phyloP scores from a whole-genome alignment of 2,329 filamentous ascomycete genomes.

The Alternaria dauci region DNA sequence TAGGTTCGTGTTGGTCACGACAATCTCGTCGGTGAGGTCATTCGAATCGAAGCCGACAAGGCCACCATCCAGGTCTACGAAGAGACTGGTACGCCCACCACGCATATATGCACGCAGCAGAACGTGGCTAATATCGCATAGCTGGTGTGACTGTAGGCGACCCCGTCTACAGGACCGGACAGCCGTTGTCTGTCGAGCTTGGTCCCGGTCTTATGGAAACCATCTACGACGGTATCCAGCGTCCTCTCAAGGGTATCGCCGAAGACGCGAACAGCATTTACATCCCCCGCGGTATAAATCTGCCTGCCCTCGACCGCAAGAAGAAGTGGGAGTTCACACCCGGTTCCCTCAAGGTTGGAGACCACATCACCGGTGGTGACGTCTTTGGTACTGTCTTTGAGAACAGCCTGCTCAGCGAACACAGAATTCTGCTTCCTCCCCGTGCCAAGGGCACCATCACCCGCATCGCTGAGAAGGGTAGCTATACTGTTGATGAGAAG shows the following conservation, averaged over 20 bases:
- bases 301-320: constrained; percentile 85
- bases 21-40: constrained; percentile 93
- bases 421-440: constrained; percentile 92
- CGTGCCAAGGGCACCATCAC: constrained; percentile 92
- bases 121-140: constrained; percentile 52
- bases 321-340: constrained; percentile 98
- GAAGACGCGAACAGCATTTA: constrained; percentile 86
- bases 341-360: constrained; percentile 84
- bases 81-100: constrained; percentile 78
- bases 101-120: neutral
- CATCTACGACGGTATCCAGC: constrained; percentile 99
- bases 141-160: constrained; percentile 96
- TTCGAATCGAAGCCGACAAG: constrained; percentile 94
- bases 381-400: constrained; percentile 95
- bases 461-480: constrained; percentile 85
- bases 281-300: constrained; percentile 91
- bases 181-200: constrained; percentile 96
- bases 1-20: constrained; percentile 93
- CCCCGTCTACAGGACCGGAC: constrained; percentile 87
- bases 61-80: constrained; percentile 99
- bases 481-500: constrained; percentile 93
- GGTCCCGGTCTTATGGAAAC: constrained; percentile 97
- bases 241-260: constrained; percentile 87
- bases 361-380: constrained; percentile 96
- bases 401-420: constrained; percentile 92